These are phyloP conservation scores for Chytriomyces sp. DNA, from an alignment of 192 early-diverging fungal species.

Conservation along the genomic window DNA sequence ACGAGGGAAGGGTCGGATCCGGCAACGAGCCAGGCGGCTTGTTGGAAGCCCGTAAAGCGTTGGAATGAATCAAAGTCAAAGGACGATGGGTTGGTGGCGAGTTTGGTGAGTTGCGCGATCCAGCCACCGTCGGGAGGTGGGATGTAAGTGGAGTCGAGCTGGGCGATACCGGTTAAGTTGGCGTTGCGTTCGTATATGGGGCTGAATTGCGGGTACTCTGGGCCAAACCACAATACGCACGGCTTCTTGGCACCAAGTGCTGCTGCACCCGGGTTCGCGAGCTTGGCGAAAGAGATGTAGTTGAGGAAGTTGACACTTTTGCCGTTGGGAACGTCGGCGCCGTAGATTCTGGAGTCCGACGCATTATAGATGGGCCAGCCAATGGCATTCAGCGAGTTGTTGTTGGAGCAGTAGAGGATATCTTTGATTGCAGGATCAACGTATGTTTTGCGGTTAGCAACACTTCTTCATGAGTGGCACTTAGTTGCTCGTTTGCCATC, in stretches of 20 bases:
- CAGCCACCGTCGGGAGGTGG: constrained; percentile 28
- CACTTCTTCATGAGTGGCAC: no score
- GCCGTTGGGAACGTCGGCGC: constrained; percentile 15
- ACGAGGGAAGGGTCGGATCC: background rate
- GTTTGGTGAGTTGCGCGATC: constrained; percentile 10
- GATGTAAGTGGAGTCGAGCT: constrained; percentile 22
- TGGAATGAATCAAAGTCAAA: constrained; percentile 17
- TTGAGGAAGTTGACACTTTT: constrained; percentile 13
- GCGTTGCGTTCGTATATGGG: constrained; percentile 25
- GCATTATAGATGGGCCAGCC: constrained; percentile 31
- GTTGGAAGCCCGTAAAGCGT: constrained; percentile 4
- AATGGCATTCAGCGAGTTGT: constrained; percentile 4
- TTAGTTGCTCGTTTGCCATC: no score
- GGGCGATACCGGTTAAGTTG: constrained; percentile 14
- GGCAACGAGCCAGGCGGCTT: constrained; percentile 5
- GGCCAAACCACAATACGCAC: constrained; percentile 30
- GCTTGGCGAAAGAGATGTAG: background rate
- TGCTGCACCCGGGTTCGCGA: constrained; percentile 15
- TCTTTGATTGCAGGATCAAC: constrained; percentile 2
- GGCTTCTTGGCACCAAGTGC: constrained; percentile 4
- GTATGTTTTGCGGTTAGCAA: constrained; percentile 28
- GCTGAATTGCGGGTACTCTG: constrained; percentile 3
- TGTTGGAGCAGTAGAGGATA: constrained; percentile 37
- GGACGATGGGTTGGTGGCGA: background rate
- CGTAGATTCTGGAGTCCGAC: constrained; percentile 42